Conservation (phyloP, 257 asterid genomes). For the Primulina tabacum region DNA sequence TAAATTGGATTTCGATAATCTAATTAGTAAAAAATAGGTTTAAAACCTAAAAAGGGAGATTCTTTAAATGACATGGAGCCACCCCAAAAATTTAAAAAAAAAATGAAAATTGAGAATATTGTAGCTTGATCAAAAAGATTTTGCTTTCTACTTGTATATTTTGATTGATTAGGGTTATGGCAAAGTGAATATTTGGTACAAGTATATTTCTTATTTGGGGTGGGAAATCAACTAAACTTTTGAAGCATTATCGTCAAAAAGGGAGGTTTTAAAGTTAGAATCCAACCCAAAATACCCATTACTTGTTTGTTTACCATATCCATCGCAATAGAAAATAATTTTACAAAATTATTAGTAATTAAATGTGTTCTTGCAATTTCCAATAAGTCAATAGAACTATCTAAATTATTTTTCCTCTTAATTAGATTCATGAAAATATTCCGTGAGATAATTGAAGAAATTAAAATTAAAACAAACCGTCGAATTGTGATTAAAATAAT, state of each 20-base stretch:
- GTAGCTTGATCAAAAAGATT: slow-evolving; percentile 5
- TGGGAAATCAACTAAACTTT: slow-evolving; percentile 31
- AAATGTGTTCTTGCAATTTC: too few species aligned
- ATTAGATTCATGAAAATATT: too few species aligned
- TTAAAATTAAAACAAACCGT: too few species aligned
- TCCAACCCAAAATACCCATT: slow-evolving; percentile 20
- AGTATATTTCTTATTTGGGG: slow-evolving; percentile 3
- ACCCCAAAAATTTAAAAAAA: background rate
- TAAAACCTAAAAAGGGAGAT: background rate
- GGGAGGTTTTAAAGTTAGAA: slow-evolving; percentile 25
- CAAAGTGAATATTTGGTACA: background rate
- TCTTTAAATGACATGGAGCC: slow-evolving; percentile 1
- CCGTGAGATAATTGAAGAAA: too few species aligned
- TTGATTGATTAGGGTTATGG: slow-evolving; percentile 10
- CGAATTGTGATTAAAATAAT: too few species aligned
- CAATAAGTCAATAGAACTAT: too few species aligned
- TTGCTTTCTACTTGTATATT: slow-evolving; percentile 5
- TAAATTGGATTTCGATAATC: too few species aligned
- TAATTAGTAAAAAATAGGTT: too few species aligned
- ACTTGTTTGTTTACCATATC: background rate
- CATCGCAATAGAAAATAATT: background rate
- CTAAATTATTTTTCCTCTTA: too few species aligned
- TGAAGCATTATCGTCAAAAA: slow-evolving; percentile 33
- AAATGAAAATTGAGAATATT: background rate
- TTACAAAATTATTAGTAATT: too few species aligned